A percentile compares a stretch with the other conserved stretches of the same genome.
Conservation (phyloP, 169 alveolate species). For the Amoebophrya sp. region DNA sequence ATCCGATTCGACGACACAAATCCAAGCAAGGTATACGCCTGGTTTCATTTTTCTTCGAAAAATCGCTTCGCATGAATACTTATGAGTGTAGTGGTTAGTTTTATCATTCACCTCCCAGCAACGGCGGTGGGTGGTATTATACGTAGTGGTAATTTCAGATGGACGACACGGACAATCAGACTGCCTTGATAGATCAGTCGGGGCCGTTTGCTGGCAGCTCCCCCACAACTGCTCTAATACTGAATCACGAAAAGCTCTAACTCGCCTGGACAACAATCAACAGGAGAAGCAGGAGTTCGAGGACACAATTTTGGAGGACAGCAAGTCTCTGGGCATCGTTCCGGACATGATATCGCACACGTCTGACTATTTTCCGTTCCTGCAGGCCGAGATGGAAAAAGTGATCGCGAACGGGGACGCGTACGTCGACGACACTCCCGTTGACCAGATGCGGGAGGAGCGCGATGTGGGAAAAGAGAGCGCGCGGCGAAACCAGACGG, state of each 20-base stretch:
- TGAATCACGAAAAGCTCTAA: no score
- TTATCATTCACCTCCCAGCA: no score
- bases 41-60: no score
- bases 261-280: no score
- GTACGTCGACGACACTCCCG: slow-evolving; percentile 92
- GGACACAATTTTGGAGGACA: slow-evolving; percentile 79
- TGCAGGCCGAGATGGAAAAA: slow-evolving; percentile 47
- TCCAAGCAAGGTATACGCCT: slow-evolving; percentile 71
- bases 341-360: slow-evolving; percentile 80
- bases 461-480: slow-evolving; percentile 85
- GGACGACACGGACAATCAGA: no score
- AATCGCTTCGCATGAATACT: no score
- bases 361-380: slow-evolving; percentile 81
- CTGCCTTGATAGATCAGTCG: no score
- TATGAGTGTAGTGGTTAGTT: no score
- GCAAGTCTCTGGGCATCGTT: slow-evolving; percentile 65
- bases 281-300: slow-evolving; percentile 87
- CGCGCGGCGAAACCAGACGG: slow-evolving; percentile 53
- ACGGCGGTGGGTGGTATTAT: no score
- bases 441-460: slow-evolving; percentile 87
- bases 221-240: no score
- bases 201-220: no score
- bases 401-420: slow-evolving; percentile 45
- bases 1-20: slow-evolving; percentile 97
- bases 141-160: no score